Conservation (phyloP, 768 basidiomycete species). For the Phanerochaete carnosa region DNA sequence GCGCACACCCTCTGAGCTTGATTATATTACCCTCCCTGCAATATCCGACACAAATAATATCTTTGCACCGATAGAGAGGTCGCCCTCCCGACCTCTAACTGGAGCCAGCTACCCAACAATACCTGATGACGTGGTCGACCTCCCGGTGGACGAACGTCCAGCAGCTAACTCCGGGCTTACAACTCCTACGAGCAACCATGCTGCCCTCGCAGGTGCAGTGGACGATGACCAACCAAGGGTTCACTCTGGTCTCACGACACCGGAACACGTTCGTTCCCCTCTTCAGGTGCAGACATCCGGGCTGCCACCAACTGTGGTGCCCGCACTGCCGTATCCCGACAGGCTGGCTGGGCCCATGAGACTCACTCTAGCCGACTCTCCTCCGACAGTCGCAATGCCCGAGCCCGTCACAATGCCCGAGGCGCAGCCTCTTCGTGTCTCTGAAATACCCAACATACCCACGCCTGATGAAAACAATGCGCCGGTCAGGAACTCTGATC, state of each 20-base stretch:
- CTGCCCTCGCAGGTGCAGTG: neutral
- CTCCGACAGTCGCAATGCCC: neutral
- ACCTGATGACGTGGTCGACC: slow-evolving; percentile 9
- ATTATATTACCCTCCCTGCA: slow-evolving; percentile 21
- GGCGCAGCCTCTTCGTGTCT: too few species aligned
- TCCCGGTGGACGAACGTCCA: neutral
- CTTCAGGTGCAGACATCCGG: neutral
- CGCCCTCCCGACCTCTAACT: slow-evolving; percentile 12
- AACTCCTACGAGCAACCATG: slow-evolving; percentile 15
- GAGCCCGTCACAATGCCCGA: slow-evolving; percentile 6
- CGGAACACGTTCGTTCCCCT: neutral
- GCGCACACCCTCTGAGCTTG: slow-evolving; percentile 24
- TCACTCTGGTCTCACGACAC: slow-evolving; percentile 15
- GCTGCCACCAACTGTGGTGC: neutral
- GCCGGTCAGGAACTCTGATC: neutral
- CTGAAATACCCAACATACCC: slow-evolving; percentile 15
- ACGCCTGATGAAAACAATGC: slow-evolving; percentile 11
- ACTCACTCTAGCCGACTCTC: neutral
- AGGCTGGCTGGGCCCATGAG: slow-evolving; percentile 8
- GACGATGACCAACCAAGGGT: slow-evolving; percentile 10
- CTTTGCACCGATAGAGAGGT: neutral
- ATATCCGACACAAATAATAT: slow-evolving; percentile 15
- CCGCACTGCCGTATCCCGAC: neutral
- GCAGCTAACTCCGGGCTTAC: slow-evolving; percentile 21
- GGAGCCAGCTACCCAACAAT: neutral